Percentiles rank a stretch among this genome's conserved stretches.
These are phyloP conservation scores for Penicillium nordicum DNA, from an alignment of 2,329 filamentous ascomycete genomes.

Conservation along the genomic window DNA sequence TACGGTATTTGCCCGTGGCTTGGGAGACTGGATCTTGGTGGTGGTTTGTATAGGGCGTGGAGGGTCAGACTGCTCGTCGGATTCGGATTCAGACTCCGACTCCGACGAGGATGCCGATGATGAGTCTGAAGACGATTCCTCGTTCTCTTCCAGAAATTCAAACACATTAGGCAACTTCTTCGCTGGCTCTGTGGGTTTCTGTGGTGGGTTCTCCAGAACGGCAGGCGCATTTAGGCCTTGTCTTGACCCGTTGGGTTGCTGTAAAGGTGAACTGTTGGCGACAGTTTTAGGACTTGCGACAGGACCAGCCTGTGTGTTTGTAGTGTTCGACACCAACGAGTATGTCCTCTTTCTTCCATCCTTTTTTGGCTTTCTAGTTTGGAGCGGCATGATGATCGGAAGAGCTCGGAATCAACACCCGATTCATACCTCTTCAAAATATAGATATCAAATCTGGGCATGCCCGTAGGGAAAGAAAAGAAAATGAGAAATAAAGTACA, in stretches of 20 bases:
- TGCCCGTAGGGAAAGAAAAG: neutral
- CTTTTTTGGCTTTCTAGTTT: constrained; percentile 29
- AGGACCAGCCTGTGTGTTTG: constrained; percentile 20
- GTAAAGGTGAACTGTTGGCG: constrained; percentile 14
- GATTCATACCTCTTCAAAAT: constrained; percentile 13
- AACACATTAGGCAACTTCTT: constrained; percentile 38
- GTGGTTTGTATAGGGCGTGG: constrained; percentile 8
- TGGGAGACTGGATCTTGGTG: constrained; percentile 22
- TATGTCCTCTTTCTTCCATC: constrained; percentile 26
- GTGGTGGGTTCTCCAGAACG: constrained; percentile 4
- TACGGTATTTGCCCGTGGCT: constrained; percentile 16
- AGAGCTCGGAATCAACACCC: constrained; percentile 10
- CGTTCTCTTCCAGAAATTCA: constrained; percentile 36
- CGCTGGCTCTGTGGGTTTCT: constrained; percentile 16
- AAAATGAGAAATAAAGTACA: constrained; percentile 1
- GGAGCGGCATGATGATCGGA: constrained; percentile 31
- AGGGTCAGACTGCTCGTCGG: constrained; percentile 10
- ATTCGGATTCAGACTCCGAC: constrained; percentile 20
- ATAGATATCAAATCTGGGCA: constrained; percentile 7
- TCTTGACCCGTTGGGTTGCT: constrained; percentile 14
- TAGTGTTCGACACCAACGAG: constrained; percentile 25
- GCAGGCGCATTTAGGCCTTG: constrained; percentile 18
- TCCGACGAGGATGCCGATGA: constrained; percentile 13
- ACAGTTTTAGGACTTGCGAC: constrained; percentile 18
- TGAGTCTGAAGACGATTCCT: constrained; percentile 20